A percentile compares a stretch with the other conserved stretches of the same genome.
phyloP scores from a whole-genome alignment of 2,329 filamentous ascomycete species.

The Alternaria novae-zelandiae region DNA sequence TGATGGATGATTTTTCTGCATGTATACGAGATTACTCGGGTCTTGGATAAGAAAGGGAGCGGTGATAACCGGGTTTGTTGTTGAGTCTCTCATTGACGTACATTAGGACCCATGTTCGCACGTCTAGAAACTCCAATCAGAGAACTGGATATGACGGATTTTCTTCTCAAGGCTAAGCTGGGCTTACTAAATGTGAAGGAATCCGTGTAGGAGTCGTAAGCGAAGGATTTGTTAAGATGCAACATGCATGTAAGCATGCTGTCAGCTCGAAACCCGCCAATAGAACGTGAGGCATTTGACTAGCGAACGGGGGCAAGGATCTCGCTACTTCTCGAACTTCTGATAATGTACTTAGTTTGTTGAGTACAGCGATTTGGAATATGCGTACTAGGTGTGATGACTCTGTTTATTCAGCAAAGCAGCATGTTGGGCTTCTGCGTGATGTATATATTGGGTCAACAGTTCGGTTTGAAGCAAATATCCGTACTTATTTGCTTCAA shows the following conservation, averaged over 20 bases:
- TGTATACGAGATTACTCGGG: neutral
- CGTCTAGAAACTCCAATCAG: neutral
- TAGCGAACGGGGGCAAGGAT: constrained; percentile 7
- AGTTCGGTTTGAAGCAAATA: neutral
- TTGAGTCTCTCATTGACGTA: neutral
- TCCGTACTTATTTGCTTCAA: too few relatives aligned
- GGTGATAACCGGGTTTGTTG: neutral
- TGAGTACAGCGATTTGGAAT: neutral
- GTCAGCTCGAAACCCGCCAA: constrained; percentile 25
- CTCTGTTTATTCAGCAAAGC: neutral
- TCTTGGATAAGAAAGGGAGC: neutral
- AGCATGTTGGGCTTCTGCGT: neutral
- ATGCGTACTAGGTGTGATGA: neutral
- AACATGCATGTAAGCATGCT: constrained; percentile 28
- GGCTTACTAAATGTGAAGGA: neutral
- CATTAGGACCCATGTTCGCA: too few relatives aligned
- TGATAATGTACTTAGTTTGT: neutral
- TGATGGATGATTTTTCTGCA: neutral
- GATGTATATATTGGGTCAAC: neutral
- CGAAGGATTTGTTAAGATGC: neutral
- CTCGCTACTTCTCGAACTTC: neutral
- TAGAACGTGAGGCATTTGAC: constrained; percentile 15
- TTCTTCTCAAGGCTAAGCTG: neutral
- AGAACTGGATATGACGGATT: neutral
- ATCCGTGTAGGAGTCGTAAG: neutral